Base-by-base conservation (phyloP, 768 basidiomycete species). In the Lactarius psammicola region DNA sequence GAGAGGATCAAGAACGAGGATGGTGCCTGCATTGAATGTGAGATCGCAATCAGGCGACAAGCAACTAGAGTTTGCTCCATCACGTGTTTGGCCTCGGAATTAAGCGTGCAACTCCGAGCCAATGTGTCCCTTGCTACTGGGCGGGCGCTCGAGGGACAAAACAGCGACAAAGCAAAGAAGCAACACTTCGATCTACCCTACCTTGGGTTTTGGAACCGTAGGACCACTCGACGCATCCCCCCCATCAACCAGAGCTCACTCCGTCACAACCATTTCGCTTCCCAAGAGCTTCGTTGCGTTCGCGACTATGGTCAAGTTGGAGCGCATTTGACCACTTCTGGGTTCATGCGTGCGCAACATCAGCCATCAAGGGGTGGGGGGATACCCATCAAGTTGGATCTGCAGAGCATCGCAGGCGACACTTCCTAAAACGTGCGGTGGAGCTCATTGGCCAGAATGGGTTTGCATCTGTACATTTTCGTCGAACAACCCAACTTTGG, bases 21-120 rank as follows among this genome's bases (percentile, higher is more conserved):
- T 10, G 4, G 61, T 66, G 66, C 61, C 61, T 67, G 57, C 57
- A 38, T 67, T 54, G n/a, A n/a, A n/a, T n/a, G 9, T 44, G 49
- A 58, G 65, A 66, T 66, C 65, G 46, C 23, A 66, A 66, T 66
- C 61, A 63, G 44, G 65, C 44, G 65, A 54, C 60, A 51, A 66
- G 28, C 65, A 46, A 61, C 60, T 57, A 57, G 46, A 49, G 56
- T 51, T 57, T 62, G 51, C 23, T 18, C 46, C 36, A 33, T 54
- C 65, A 59, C 61, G 65, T 59, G 62, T 54, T 51, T 26, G 18
- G 33, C 38, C 36, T 63, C 66, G 66, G 66, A 63, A 67, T 63
- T 67, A 67, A 59, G 66, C 66, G 62, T 63, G 6, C 57, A 63
- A 13, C 61, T 63, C 66, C 66, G 66, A 59, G 53, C 23, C 51